Base-by-base conservation (phyloP, 2,329 filamentous ascomycete genomes). In the Hymenoscyphus fructigenus region DNA sequence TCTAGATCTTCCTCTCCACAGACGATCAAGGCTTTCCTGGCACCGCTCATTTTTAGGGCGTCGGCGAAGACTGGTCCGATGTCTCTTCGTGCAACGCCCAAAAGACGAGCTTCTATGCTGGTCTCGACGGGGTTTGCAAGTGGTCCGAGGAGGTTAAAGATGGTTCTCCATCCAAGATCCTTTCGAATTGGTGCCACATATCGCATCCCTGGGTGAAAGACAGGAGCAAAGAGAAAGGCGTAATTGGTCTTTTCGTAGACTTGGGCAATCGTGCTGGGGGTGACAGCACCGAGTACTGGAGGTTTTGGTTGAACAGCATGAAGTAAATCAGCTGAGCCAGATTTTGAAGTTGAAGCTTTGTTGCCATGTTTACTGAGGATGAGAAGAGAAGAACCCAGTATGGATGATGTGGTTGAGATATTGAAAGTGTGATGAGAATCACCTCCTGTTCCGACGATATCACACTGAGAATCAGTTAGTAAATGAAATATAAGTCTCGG, bases 351-450 rank as follows among this genome's bases (percentile, higher is more conserved):
- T 62, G 93, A 95, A 53, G 95, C 93, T 70, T 91, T 89, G 82
- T 99, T 99, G 69, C 95, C 95, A 79, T 99, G 95, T 81, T 99
- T 99, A 70, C 91, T 92, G 64, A 97, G 84, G 73, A 96, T 84
- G 41, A 99, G 85, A 32, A 96, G 82, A 4, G 93, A 88, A 5
- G 93, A 96, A 57, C 92, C 92, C 59, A 99, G 82, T 75, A 99
- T 97, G 20, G 93, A 97, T 2, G 95, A 88, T 6, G 95, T 97
- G 4, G 95, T 99, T 72, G 91, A 95, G 76, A 99, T 94, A 78
- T 99, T 99, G 87, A 97, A 99, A 38, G 95, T 99, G 78, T 96
- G 92, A 83, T 98, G 93, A 23, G 91, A 90, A 80, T 99, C 95
- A 75, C 95, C 95, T 70, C 95, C 95, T 7, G 95, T 99, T 71